Evolutionary conservation across 2,329 filamentous ascomycete species (phyloP).

Genomic region (Trichoderma lentiforme): DNA sequence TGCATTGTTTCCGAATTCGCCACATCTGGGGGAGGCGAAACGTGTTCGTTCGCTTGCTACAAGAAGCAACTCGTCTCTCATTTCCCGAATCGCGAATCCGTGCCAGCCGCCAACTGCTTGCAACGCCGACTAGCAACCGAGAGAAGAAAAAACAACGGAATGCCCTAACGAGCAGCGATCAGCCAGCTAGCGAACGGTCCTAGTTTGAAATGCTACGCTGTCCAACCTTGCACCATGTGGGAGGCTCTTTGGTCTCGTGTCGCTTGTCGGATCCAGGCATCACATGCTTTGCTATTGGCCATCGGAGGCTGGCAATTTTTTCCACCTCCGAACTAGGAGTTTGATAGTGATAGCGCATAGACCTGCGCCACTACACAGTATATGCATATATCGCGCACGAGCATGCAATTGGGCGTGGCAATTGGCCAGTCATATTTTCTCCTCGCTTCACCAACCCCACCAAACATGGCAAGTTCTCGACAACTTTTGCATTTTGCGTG

Average conservation of each 20-base stretch:
- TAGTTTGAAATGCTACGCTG: neutral
- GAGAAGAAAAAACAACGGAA: neutral
- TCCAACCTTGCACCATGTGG: neutral
- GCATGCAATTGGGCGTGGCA: constrained; percentile 5
- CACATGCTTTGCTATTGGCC: constrained; percentile 12
- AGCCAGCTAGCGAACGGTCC: neutral
- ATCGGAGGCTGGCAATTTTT: constrained; percentile 4
- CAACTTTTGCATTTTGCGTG: constrained; percentile 1
- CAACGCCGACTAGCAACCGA: neutral
- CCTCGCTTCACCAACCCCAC: neutral
- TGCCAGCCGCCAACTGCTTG: neutral
- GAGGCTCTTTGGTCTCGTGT: constrained; percentile 4
- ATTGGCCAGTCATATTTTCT: neutral
- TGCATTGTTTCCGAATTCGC: neutral
- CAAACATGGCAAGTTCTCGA: constrained; percentile 7
- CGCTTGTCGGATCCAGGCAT: constrained; percentile 10
- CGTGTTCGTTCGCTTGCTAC: neutral
- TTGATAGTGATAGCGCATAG: neutral
- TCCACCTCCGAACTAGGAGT: constrained; percentile 14
- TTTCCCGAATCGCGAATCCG: neutral
- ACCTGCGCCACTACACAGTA: constrained; percentile 15
- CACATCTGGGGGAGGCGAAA: neutral
- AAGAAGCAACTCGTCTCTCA: neutral
- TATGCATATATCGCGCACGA: constrained; percentile 6
- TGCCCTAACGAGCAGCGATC: neutral